These are phyloP conservation scores for Mucor lusitanicus DNA, from an alignment of 371 early-diverging fungal species.

Conservation along the genomic window DNA sequence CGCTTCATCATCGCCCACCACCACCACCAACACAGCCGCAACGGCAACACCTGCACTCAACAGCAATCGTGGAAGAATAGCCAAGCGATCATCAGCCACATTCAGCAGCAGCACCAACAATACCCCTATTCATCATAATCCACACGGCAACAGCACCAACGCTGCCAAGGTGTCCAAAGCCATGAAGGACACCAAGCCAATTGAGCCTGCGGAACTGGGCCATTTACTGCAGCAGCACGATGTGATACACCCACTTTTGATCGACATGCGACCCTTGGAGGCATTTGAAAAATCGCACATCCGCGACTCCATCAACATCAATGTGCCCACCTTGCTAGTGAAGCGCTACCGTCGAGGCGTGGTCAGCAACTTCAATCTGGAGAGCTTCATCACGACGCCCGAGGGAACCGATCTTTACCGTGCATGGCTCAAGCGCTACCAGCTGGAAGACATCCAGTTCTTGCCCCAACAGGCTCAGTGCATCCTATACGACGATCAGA, in stretches of 20 bases:
- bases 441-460: slow-evolving; percentile 9
- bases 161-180: background rate
- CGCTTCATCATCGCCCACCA: background rate
- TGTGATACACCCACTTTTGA: slow-evolving; percentile 22
- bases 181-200: slow-evolving; percentile 2
- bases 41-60: slow-evolving; percentile 3
- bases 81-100: slow-evolving; percentile 11
- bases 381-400: slow-evolving; percentile 63
- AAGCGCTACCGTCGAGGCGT: slow-evolving; percentile 63
- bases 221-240: slow-evolving; percentile 1
- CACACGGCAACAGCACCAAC: background rate
- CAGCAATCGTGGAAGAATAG: slow-evolving; percentile 5
- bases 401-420: slow-evolving; percentile 48
- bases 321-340: slow-evolving; percentile 57
- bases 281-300: slow-evolving; percentile 39
- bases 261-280: slow-evolving; percentile 44
- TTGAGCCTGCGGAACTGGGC: slow-evolving; percentile 9
- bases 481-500: slow-evolving; percentile 58
- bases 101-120: background rate
- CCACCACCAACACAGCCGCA: background rate
- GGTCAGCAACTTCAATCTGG: slow-evolving; percentile 58
- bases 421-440: slow-evolving; percentile 19
- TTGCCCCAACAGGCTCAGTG: slow-evolving; percentile 15
- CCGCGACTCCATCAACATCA: slow-evolving; percentile 55
- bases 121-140: slow-evolving; percentile 9